Conservation (phyloP, 257 asterid genomes). For the Solanum ossicruentum region DNA sequence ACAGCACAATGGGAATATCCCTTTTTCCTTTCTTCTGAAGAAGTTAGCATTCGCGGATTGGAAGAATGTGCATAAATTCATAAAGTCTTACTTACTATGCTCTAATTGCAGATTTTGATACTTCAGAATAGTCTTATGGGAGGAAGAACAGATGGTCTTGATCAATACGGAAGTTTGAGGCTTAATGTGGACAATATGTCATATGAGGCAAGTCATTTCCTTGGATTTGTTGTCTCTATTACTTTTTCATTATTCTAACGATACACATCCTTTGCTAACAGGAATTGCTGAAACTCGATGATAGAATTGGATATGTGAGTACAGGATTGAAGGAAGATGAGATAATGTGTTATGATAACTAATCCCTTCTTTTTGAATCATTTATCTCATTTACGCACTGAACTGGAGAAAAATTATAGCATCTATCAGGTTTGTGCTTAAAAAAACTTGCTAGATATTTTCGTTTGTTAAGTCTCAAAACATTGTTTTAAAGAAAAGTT, state of each 20-base stretch:
- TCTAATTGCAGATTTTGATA: slow-evolving; percentile 46
- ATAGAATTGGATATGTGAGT: slow-evolving; percentile 69
- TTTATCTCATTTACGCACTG: slow-evolving; percentile 18
- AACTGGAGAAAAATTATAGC: slow-evolving; percentile 56
- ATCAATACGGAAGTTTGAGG: slow-evolving; percentile 54
- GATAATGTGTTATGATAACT: slow-evolving; percentile 48
- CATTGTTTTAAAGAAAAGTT: neutral
- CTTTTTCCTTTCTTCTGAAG: neutral
- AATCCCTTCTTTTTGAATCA: slow-evolving; percentile 15
- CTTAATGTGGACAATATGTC: slow-evolving; percentile 80
- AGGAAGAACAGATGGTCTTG: slow-evolving; percentile 35
- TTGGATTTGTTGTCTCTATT: neutral
- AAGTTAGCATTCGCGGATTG: neutral
- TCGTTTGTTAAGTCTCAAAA: neutral
- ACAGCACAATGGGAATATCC: neutral
- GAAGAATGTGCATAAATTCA: neutral
- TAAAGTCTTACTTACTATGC: neutral
- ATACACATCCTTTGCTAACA: slow-evolving; percentile 6
- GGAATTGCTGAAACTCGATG: slow-evolving; percentile 89
- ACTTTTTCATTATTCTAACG: neutral
- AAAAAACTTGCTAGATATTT: neutral
- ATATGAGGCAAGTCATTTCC: slow-evolving; percentile 42
- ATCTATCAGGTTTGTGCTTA: slow-evolving; percentile 62
- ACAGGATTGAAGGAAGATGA: slow-evolving; percentile 74
- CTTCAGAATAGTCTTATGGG: slow-evolving; percentile 56